Conservation (phyloP, 1,139 yeast genomes). For the Candida glucosophila region DNA sequence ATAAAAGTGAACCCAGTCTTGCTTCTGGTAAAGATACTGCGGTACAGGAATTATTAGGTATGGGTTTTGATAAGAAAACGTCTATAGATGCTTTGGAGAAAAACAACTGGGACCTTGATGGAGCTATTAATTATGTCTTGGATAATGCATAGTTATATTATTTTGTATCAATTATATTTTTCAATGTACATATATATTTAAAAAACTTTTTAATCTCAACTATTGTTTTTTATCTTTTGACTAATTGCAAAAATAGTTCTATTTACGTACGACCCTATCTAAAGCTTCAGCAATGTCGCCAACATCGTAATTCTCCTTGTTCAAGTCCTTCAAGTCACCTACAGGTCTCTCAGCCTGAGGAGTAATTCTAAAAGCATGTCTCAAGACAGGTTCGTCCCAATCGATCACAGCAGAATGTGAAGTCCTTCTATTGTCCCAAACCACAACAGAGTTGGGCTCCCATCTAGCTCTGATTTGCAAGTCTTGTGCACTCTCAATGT, state of each 20-base stretch:
- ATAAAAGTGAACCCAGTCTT: background rate
- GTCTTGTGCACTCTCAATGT: constrained; percentile 36
- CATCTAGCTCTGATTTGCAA: constrained; percentile 33
- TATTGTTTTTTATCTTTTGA: no score
- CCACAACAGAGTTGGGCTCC: constrained; percentile 48
- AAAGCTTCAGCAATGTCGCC: constrained; percentile 34
- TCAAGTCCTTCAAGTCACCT: constrained; percentile 24
- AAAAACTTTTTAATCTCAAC: no score
- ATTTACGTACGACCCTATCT: constrained; percentile 8
- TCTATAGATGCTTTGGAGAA: constrained; percentile 61
- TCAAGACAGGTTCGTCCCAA: constrained; percentile 45
- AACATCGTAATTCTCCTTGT: constrained; percentile 25
- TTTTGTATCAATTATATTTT: background rate
- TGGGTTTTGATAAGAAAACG: constrained; percentile 73
- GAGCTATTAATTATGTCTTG: constrained; percentile 75
- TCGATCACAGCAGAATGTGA: constrained; percentile 58
- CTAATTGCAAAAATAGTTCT: no score
- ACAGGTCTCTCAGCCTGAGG: constrained; percentile 49
- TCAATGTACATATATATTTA: background rate
- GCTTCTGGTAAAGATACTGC: constrained; percentile 6
- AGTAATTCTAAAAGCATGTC: constrained; percentile 66
- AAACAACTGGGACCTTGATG: constrained; percentile 69
- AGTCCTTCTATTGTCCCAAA: constrained; percentile 67
- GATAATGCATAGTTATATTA: constrained; percentile 51
- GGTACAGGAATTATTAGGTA: constrained; percentile 70